These are phyloP conservation scores for Quercus glauca DNA, from an alignment of 306 rosid genomes.

Conservation along the genomic window DNA sequence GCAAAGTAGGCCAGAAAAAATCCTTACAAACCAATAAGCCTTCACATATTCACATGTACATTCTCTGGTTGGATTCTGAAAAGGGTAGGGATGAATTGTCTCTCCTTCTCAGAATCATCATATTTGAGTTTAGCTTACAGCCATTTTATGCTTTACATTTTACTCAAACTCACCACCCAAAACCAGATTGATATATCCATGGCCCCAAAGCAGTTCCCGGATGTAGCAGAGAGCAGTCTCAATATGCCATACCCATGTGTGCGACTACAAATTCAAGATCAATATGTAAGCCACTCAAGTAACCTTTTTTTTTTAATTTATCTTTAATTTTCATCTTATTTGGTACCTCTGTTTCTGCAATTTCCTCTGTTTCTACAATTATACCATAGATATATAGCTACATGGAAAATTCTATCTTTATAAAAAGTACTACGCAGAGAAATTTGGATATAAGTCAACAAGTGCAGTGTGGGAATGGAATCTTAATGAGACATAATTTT, in stretches of 20 bases:
- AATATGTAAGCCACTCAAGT: conserved; percentile 26
- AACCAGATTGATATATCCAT: not conserved
- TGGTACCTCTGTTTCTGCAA: not conserved
- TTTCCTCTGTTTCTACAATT: not conserved
- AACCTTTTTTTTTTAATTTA: not conserved
- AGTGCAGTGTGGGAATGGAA: not conserved
- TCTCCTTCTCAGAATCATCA: not conserved
- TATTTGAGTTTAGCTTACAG: not conserved
- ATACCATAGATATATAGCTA: not conserved
- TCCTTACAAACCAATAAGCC: not conserved
- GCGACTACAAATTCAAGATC: conserved; percentile 46
- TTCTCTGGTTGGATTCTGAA: not conserved
- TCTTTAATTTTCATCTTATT: not conserved
- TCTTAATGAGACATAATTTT: not conserved
- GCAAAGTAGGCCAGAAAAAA: conserved; percentile 30
- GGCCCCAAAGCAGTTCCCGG: not conserved
- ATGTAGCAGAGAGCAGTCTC: too few species aligned
- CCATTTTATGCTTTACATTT: not conserved
- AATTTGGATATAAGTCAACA: too few species aligned
- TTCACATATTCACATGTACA: not conserved
- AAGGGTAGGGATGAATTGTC: not conserved
- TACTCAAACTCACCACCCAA: not conserved
- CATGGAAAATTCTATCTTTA: not conserved
- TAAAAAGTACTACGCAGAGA: too few species aligned
- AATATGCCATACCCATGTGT: conserved; percentile 38